A percentile compares a stretch with the other conserved stretches of the same genome.
Evolutionary conservation across 1,139 yeast species (phyloP).

Genomic region (Sugiyamaella sp.): DNA sequence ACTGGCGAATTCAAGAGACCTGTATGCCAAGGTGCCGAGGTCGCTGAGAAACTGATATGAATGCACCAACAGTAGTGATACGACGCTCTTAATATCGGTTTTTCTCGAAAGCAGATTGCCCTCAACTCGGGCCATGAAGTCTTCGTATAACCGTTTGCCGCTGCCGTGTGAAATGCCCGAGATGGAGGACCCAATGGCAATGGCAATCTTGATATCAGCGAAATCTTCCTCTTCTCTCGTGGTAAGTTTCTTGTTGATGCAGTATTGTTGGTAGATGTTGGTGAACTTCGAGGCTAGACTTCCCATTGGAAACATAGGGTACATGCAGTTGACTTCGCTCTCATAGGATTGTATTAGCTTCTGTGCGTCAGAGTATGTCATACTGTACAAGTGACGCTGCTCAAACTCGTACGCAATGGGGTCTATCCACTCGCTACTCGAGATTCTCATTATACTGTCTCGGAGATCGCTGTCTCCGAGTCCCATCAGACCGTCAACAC

Average conservation of each 20-base stretch:
- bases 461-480: neutral
- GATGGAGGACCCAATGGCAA: constrained; percentile 32
- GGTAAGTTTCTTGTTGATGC: neutral
- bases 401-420: constrained; percentile 25
- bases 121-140: constrained; percentile 23
- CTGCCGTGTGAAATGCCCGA: constrained; percentile 24
- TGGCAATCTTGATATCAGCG: constrained; percentile 26
- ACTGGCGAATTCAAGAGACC: constrained; percentile 32
- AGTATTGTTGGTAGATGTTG: constrained; percentile 18
- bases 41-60: constrained; percentile 33
- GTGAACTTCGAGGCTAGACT: constrained; percentile 27
- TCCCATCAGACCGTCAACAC: neutral
- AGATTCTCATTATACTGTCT: no score
- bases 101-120: constrained; percentile 24
- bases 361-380: constrained; percentile 24
- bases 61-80: constrained; percentile 30
- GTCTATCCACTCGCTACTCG: no score
- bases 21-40: constrained; percentile 30
- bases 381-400: constrained; percentile 23
- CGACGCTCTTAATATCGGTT: constrained; percentile 25
- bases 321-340: constrained; percentile 33
- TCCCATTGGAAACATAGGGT: constrained; percentile 33
- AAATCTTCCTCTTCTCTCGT: constrained; percentile 21
- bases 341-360: constrained; percentile 30
- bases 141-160: constrained; percentile 29